phyloP scores from a whole-genome alignment of 768 basidiomycete species.

The Tylopilus rubrobrunneus region DNA sequence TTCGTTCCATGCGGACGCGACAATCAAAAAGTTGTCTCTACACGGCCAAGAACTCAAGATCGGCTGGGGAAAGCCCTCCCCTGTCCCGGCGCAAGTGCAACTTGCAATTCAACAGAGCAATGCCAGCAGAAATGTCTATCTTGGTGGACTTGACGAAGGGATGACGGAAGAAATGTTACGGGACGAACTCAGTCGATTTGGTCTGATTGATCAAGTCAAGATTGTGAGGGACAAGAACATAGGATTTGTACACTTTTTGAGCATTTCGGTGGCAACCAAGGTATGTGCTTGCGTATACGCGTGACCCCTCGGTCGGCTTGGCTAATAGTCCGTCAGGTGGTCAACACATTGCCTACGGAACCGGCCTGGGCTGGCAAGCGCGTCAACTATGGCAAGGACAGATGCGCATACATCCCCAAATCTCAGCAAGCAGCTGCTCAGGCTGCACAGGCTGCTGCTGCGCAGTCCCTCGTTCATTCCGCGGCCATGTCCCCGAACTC shows the following conservation, averaged over 20 bases:
- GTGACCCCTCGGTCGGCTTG: background rate
- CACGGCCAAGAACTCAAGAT: slow-evolving; percentile 98
- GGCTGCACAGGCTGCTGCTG: slow-evolving; percentile 83
- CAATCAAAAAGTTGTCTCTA: slow-evolving; percentile 87
- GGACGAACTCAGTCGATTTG: slow-evolving; percentile 89
- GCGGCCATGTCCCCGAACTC: slow-evolving; percentile 35
- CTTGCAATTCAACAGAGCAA: slow-evolving; percentile 89
- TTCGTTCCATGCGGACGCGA: slow-evolving; percentile 96
- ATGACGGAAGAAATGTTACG: slow-evolving; percentile 90
- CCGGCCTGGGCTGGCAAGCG: slow-evolving; percentile 93
- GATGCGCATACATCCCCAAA: slow-evolving; percentile 96
- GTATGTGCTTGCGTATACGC: slow-evolving; percentile 38
- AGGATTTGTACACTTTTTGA: slow-evolving; percentile 97
- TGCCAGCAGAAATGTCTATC: slow-evolving; percentile 93
- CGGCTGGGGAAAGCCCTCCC: slow-evolving; percentile 95
- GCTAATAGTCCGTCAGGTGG: slow-evolving; percentile 57
- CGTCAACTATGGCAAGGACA: slow-evolving; percentile 98
- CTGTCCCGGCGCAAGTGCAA: slow-evolving; percentile 81
- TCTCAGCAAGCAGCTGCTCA: slow-evolving; percentile 88
- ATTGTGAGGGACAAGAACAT: slow-evolving; percentile 99
- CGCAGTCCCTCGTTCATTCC: slow-evolving; percentile 60
- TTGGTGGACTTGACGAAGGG: slow-evolving; percentile 87
- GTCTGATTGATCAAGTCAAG: slow-evolving; percentile 98
- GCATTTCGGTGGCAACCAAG: slow-evolving; percentile 93
- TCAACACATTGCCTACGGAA: slow-evolving; percentile 87